phyloP scores from a whole-genome alignment of 2,329 filamentous ascomycete species.

The Cryoendolithus antarcticus region DNA sequence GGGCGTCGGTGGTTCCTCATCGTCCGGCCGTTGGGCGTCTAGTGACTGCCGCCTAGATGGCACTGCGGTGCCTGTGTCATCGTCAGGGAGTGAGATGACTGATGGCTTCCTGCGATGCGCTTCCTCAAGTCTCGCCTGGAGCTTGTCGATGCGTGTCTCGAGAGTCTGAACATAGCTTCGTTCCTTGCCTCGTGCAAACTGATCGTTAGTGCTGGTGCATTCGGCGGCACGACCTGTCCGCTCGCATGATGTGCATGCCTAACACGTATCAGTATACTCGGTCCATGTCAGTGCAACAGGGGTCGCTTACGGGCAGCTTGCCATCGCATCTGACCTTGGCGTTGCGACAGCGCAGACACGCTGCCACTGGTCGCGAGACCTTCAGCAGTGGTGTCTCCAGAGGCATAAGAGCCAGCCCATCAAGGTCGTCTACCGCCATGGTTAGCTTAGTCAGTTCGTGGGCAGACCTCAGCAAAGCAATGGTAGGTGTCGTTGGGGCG shows the following conservation, averaged over 20 bases:
- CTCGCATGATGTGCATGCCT: conserved; percentile 84
- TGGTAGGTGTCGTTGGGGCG: too few relatives aligned
- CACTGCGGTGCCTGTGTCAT: conserved; percentile 28
- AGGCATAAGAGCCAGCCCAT: conserved; percentile 27
- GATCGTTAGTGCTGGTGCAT: conserved; percentile 89
- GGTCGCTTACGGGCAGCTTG: conserved; percentile 53
- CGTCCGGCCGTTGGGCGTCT: conserved; percentile 25
- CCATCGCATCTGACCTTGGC: conserved; percentile 98
- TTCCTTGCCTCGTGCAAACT: conserved; percentile 91
- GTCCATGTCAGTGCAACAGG: not conserved
- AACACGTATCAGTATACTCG: not conserved
- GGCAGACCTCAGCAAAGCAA: too few relatives aligned
- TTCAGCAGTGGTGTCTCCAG: conserved; percentile 49
- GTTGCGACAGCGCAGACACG: conserved; percentile 70
- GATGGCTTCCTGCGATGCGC: conserved; percentile 59
- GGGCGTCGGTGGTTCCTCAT: conserved; percentile 17
- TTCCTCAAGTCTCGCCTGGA: conserved; percentile 60
- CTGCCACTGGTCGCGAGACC: conserved; percentile 67
- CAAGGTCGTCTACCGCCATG: conserved; percentile 12
- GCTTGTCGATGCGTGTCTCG: conserved; percentile 79
- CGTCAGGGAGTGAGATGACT: conserved; percentile 54
- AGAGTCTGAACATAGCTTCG: conserved; percentile 91
- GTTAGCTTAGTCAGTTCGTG: not conserved
- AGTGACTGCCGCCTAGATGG: conserved; percentile 29
- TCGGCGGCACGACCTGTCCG: conserved; percentile 75